phyloP scores from a whole-genome alignment of 306 rosid genomes.

The Styphnolobium japonicum region DNA sequence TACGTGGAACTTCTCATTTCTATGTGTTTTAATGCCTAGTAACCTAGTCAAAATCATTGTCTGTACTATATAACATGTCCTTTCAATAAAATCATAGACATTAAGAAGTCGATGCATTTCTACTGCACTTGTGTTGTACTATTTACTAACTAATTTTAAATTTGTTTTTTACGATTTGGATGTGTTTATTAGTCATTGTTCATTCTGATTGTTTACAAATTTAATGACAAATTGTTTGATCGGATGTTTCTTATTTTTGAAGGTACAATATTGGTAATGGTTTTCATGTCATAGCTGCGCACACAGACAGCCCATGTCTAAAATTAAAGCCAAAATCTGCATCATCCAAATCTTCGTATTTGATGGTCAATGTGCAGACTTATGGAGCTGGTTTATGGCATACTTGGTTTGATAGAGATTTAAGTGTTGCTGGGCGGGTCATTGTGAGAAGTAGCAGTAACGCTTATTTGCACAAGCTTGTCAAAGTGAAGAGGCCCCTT shows the following conservation, averaged over 20 bases:
- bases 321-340: conserved; percentile 88
- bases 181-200: no score
- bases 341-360: conserved; percentile 63
- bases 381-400: conserved; percentile 95
- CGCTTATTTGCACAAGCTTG: conserved; percentile 74
- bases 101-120: background rate
- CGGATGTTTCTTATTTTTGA: conserved; percentile 28
- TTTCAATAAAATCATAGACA: background rate
- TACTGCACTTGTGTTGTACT: background rate
- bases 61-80: no score
- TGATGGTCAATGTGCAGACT: conserved; percentile 89
- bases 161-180: background rate
- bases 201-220: background rate
- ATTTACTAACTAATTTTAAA: no score
- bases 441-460: conserved; percentile 52
- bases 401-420: conserved; percentile 98
- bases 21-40: background rate
- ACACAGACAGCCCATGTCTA: conserved; percentile 93
- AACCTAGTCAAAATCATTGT: background rate
- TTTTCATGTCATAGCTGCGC: conserved; percentile 92
- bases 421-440: conserved; percentile 93
- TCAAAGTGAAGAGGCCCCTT: conserved; percentile 79
- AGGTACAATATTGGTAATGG: conserved; percentile 77
- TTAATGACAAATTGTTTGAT: background rate
- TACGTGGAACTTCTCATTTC: background rate